Base-by-base conservation (phyloP, 2,329 filamentous ascomycete genomes). In the Sporothrix euskadiensis region DNA sequence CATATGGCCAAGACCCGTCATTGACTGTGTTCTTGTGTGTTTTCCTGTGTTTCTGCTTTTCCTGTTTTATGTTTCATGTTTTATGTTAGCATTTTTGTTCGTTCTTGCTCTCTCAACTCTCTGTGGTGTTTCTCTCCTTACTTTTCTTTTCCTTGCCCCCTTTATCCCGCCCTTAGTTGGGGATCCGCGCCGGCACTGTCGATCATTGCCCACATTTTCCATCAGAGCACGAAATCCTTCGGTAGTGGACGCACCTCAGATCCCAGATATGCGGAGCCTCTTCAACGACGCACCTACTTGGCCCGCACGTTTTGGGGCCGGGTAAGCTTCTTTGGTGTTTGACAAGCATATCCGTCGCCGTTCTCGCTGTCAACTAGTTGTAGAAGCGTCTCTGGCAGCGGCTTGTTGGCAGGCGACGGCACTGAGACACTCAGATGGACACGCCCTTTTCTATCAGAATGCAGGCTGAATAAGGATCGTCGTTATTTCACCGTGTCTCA, bases 401-500 rank as follows among this genome's bases (percentile, higher is more conserved):
- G 61, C 14, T 66, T 30, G 39, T 8, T 47, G 35, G 35, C 39
- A 26, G 61, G 44, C 26, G 57, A 35, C 61, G 6, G 22, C 26
- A 41, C 1, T 26, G 26, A 26, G 59, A 12, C 56, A n/a, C 44
- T 1, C 22, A 10, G 4, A 54, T 9, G 26, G 26, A 22, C 52
- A 54, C 52, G 7, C 52, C 49, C n/a, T 22, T 30, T 68, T 66
- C 41, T 22, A n/a, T 39, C 19, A 56, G 66, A 70, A 70, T 70
- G 52, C 68, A 19, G 49, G 35, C 52, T 57, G 68, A 57, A 56
- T 57, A 57, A 70, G 68, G 68, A 70, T 57, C 69, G 52, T 61
- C 69, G 35, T 57, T 39, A 59, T 70, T 59, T 70, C 52, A 57
- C 10, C 35, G 2, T 71, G 69, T 71, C 69, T 71, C 54, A 71